A percentile compares a stretch with the other conserved stretches of the same genome.
These are phyloP conservation scores for Puya raimondii DNA, from an alignment of 176 grass and related monocot species.

Conservation along the genomic window DNA sequence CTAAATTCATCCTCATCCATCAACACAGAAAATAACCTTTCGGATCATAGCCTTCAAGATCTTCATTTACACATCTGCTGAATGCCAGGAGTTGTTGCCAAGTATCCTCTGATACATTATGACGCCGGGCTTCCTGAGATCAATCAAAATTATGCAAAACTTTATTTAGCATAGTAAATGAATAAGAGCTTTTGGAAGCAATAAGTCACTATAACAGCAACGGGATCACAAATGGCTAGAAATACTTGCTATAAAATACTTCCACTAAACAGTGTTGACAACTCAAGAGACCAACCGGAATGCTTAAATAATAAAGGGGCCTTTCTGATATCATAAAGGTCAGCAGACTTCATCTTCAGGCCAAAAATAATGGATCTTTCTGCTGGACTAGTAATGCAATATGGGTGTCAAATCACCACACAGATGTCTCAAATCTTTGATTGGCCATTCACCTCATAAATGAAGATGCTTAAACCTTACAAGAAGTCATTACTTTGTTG, in stretches of 20 bases:
- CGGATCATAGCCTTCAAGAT: conserved; percentile 91
- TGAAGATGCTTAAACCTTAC: too few species aligned
- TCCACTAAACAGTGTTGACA: not conserved
- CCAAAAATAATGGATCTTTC: too few species aligned
- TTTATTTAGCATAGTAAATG: not conserved
- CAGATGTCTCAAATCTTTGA: too few species aligned
- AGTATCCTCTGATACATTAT: conserved; percentile 88
- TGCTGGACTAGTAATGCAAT: too few species aligned
- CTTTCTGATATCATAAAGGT: too few species aligned
- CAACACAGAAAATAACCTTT: conserved; percentile 41
- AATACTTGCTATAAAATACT: too few species aligned
- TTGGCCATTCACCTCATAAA: too few species aligned
- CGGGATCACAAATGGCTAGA: not conserved
- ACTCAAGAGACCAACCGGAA: too few species aligned
- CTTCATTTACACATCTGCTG: conserved; percentile 77
- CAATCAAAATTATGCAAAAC: conserved; percentile 19
- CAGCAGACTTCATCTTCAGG: too few species aligned
- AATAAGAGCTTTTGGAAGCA: not conserved
- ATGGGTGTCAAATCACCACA: too few species aligned
- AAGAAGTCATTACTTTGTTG: too few species aligned
- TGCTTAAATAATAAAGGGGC: too few species aligned
- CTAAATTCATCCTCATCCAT: not conserved
- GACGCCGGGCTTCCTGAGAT: conserved; percentile 68
- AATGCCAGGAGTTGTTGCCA: conserved; percentile 94
- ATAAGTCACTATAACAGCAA: not conserved